phyloP scores from a whole-genome alignment of 106 monocot genomes.

The Dendrobium officinale region DNA sequence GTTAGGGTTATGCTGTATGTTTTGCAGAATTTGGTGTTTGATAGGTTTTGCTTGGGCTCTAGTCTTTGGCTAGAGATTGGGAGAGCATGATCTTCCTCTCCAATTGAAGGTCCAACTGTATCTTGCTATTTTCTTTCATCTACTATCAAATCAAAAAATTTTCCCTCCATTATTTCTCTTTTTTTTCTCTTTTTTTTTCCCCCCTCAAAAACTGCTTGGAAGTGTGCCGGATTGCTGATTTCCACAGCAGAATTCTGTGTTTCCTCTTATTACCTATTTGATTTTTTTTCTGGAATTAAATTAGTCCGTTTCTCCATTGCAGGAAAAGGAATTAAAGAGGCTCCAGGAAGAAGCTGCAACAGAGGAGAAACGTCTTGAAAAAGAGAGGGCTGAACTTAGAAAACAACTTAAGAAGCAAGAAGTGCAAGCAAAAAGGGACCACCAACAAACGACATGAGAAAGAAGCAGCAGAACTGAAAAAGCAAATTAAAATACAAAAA shows the following conservation, averaged over 20 bases:
- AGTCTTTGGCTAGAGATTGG: not conserved
- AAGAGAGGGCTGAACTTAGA: constrained; percentile 64
- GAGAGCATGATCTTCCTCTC: not conserved
- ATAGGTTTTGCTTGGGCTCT: too few relatives aligned
- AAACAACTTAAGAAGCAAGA: constrained; percentile 46
- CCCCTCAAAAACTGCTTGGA: too few relatives aligned
- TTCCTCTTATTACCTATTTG: too few relatives aligned
- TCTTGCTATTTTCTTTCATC: too few relatives aligned
- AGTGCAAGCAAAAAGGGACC: constrained; percentile 42
- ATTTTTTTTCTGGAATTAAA: not conserved
- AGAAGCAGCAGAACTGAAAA: constrained; percentile 49
- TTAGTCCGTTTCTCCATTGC: not conserved
- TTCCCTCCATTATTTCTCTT: too few relatives aligned
- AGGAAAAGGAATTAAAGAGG: constrained; percentile 61
- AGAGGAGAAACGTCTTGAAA: constrained; percentile 58
- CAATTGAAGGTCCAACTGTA: too few relatives aligned
- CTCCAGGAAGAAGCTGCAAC: constrained; percentile 53
- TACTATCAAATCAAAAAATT: too few relatives aligned
- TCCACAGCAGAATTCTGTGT: not conserved
- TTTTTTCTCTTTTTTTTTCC: too few relatives aligned
- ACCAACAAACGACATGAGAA: constrained; percentile 37
- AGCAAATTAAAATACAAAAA: constrained; percentile 47
- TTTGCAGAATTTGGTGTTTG: too few relatives aligned
- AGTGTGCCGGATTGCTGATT: too few relatives aligned
- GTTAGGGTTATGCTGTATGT: too few relatives aligned